A percentile compares a stretch with the other conserved stretches of the same genome.
phyloP scores from a whole-genome alignment of 2,329 filamentous ascomycete species.

The Allantophomopsis lycopodina region DNA sequence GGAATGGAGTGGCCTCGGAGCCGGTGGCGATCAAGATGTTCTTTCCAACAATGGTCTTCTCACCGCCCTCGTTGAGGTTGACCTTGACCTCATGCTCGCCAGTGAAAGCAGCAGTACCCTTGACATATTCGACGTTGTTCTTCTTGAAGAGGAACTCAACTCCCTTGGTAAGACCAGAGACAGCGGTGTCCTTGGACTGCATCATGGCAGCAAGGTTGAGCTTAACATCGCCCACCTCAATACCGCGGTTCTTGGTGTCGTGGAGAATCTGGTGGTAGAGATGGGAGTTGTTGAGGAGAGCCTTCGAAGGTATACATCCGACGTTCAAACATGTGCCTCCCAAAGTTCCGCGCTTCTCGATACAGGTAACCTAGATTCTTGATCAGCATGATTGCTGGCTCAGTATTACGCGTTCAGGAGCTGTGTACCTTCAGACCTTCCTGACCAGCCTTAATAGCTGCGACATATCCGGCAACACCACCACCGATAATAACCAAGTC shows the following conservation, averaged over 20 bases:
- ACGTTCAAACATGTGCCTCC: constrained; percentile 98
- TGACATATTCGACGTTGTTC: constrained; percentile 96
- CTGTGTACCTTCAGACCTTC: constrained; percentile 76
- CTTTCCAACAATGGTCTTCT: constrained; percentile 77
- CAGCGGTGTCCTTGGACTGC: constrained; percentile 95
- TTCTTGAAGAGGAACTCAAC: constrained; percentile 99
- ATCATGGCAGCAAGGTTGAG: constrained; percentile 92
- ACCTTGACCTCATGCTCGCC: constrained; percentile 89
- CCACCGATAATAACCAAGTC: constrained; percentile 96
- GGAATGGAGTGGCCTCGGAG: constrained; percentile 90
- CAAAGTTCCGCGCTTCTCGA: constrained; percentile 92
- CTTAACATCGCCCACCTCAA: constrained; percentile 94
- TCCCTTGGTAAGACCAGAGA: constrained; percentile 82
- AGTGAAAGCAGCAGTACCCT: constrained; percentile 77
- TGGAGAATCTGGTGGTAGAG: constrained; percentile 95
- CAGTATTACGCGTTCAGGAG: no score
- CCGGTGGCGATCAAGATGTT: constrained; percentile 98
- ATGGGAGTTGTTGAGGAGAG: constrained; percentile 98
- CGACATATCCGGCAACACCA: constrained; percentile 96
- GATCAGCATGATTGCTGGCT: constrained; percentile 5
- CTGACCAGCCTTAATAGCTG: constrained; percentile 97
- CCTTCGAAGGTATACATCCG: constrained; percentile 98
- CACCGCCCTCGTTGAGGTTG: constrained; percentile 78
- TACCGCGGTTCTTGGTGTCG: constrained; percentile 93
- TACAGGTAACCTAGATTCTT: constrained; percentile 65